Evolutionary conservation across 352 stramenopile species (phyloP), one percentile per base, ranked within the genome.

Genomic region (Phytopythium cucurbitacearum): DNA sequence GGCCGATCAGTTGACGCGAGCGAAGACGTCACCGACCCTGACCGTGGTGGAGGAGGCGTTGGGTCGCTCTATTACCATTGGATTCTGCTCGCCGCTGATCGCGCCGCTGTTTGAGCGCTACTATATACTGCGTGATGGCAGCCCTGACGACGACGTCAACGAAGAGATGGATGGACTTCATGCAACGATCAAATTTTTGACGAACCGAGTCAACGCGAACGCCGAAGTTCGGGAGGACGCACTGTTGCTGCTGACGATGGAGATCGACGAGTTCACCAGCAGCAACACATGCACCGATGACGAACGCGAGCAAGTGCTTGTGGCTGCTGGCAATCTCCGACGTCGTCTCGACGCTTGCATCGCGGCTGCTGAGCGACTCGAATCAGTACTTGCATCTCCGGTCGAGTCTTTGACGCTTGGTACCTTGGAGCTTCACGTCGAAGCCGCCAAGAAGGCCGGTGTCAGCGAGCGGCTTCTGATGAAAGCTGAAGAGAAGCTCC

Each of bases 401-500:
- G 62, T 61, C 5, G 73, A 85, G 54, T 57, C 65, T 7, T 65
- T 85, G 3, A 71, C 65, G 8, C 61, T 86, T 13, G 65, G 53
- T n/a, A 72, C 75, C 3, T 48, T 91, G 9, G 72, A 87, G 50
- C 45, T 81, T 5, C 76, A 62, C 55, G 64, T 91, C n/a, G 61
- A 91, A 28, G 62, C 67, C 9, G 80, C 77, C 10, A 69, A 77
- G 54, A 65, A 82, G 15, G 77, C 75, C 15, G 77, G 76, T 7
- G 77, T 91, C 12, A 71, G 82, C 15, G 76, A 78, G 49, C 71
- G 73, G 4, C 52, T 91, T 16, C 48, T 90, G 1, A 62, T 72
- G n/a, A 81, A 80, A 45, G 79, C 72, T 5, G 74, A 87, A 62
- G 74, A 87, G 37, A 82, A 80, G 55, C 64, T 87, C 15, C 59